Base-by-base conservation (phyloP, 169 alveolate species). In the Eimeria sp. region DNA sequence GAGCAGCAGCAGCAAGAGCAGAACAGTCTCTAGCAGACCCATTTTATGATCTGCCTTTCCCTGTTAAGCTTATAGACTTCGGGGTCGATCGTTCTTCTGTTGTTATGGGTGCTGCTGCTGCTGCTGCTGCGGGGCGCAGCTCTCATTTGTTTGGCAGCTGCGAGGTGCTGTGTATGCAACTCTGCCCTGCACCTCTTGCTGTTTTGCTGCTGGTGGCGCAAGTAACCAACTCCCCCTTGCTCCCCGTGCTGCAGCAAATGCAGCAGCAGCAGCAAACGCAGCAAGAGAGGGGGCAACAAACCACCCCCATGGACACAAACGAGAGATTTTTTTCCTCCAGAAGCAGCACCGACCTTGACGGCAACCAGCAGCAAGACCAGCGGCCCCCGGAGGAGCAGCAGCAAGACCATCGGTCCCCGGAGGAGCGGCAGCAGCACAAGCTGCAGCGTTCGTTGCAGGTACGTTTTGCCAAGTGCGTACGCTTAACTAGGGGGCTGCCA, bases 181-280 rank as follows among this genome's bases (percentile, higher is more conserved):
- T 75, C 13, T 51, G 84, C 47, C 84, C 84, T 75, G 84, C 54
- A 9, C 84, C 84, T 75, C 84, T 43, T 22, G n/a, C 84, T 43
- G 54, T 75, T 22, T 25, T 43, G n/a, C 47, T 75, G 58, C 58
- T 43, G 40, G 84, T 45, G 27, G 84, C 54, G 25, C 54, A 75
- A 43, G 84, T 75, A 22, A 75, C 51, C 13, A 25, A 45, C n/a
- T 22, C 84, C 5, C 54, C 54, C 30, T 14, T 30, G 58, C 84
- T 75, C 18, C 84, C 54, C 20, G 10, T 54, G 61, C 61, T 54
- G 61, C 61, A 54, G 61, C 61, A 54, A 34, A 34, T 34, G 61
- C 61, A 54, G 61, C 61, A 54, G 58, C 58, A 51, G 1, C 61
- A 54, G 61, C 1, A 11, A 14, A 11, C 2, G 61, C 61, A 11